phyloP scores from a whole-genome alignment of 2,329 filamentous ascomycete genomes.

The Lecanosticta acicola region DNA sequence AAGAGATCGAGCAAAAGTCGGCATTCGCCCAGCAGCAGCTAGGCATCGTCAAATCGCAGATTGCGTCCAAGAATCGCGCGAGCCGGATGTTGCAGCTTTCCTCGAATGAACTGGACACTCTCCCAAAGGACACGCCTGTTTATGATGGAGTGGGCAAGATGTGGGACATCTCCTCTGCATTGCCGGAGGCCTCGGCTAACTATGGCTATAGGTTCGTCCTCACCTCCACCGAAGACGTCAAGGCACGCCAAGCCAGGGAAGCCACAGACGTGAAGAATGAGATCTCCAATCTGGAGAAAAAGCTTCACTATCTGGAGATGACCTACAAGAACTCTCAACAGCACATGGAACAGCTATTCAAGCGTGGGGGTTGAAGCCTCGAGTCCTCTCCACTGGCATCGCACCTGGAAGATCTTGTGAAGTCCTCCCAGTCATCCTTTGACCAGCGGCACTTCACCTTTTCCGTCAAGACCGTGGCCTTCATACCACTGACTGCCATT shows the following conservation, averaged over 20 bases:
- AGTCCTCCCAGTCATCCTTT: too few relatives aligned
- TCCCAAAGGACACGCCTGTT: slow-evolving; percentile 70
- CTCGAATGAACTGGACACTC: slow-evolving; percentile 68
- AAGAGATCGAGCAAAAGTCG: slow-evolving; percentile 90
- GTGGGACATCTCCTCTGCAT: slow-evolving; percentile 44
- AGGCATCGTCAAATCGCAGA: slow-evolving; percentile 74
- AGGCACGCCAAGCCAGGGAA: slow-evolving; percentile 69
- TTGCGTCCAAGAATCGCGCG: slow-evolving; percentile 79
- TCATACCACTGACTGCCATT: too few relatives aligned
- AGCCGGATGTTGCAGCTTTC: slow-evolving; percentile 84
- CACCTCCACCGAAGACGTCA: slow-evolving; percentile 65
- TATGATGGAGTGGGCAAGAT: slow-evolving; percentile 98
- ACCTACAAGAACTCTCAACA: slow-evolving; percentile 91
- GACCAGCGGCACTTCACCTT: too few relatives aligned
- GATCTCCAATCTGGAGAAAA: slow-evolving; percentile 76
- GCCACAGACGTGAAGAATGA: slow-evolving; percentile 70
- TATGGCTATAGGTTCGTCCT: slow-evolving; percentile 69
- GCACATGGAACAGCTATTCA: slow-evolving; percentile 84
- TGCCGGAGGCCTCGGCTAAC: slow-evolving; percentile 14
- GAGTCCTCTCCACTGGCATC: too few relatives aligned
- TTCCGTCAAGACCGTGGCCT: too few relatives aligned
- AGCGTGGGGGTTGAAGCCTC: slow-evolving; percentile 33
- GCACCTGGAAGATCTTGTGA: too few relatives aligned
- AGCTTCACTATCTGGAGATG: slow-evolving; percentile 86
- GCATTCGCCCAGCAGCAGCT: slow-evolving; percentile 88